Base-by-base conservation (phyloP, 106 monocot species). In the Phalaenopsis aphrodite region DNA sequence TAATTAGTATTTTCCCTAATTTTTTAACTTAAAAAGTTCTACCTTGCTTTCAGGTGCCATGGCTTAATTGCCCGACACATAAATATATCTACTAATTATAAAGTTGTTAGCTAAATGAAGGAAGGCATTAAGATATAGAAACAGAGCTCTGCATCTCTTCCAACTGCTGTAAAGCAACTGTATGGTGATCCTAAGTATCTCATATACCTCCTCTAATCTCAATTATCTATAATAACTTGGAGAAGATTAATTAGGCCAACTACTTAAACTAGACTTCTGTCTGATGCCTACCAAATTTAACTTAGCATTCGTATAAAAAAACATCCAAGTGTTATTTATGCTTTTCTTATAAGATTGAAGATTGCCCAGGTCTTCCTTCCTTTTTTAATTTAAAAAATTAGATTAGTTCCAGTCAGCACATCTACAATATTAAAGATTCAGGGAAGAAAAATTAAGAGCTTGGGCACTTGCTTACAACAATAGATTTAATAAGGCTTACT, bases 211-310 rank as follows among this genome's bases (percentile, higher is more conserved):
- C 61, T 61, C 21, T 61, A 61, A 61, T 61, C 8, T 61, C 21
- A 5, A 7, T 61, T 61, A 61, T 21, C 61, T 61, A 61, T 61
- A 61, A 61, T 61, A 61, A 61, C 61, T n/a, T 5, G 18, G 61
- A 61, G 21, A 61, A 61, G 21, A 61, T 61, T 61, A n/a, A 61
- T 61, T 61, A 61, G 61, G 61, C 61, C 61, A 61, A 61, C 61
- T n/a, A 61, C 61, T 61, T 12, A 52, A 52, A 52, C 52, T 12
- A 52, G 52, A 52, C 52, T 52, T 52, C 52, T 52, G 52, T 52
- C 52, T 52, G 15, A 52, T 12, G 52, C 52, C 52, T 52, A 52
- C 52, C 52, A 52, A 52, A 52, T 52, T n/a, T 61, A 61, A 23
- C 18, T 8, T 61, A 0, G 18, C 1, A 21, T 21, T 61, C 61